A percentile compares a stretch with the other conserved stretches of the same genome.
Conservation (phyloP, 78 protist species). For the Neovahlkampfia damariscottae region DNA sequence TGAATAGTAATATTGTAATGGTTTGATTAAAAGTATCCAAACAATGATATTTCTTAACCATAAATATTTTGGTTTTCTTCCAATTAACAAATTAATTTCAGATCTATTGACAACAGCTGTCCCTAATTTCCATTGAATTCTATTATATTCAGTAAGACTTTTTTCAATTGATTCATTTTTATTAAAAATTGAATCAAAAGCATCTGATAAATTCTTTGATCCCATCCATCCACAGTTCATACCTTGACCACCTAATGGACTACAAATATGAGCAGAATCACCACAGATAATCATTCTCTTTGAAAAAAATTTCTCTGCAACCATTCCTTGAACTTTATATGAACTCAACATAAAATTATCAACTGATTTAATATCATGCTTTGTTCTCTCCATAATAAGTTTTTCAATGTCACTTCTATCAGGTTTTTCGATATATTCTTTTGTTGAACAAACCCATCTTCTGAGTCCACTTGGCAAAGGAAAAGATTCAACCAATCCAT, state of each 20-base stretch:
- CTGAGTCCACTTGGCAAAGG: background rate
- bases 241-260: constrained; percentile 3
- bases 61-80: background rate
- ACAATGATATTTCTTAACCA: background rate
- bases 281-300: background rate
- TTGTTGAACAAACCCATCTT: background rate
- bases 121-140: background rate
- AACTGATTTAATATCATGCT: background rate
- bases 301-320: background rate
- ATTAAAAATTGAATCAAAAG: background rate
- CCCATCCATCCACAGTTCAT: background rate
- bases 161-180: background rate
- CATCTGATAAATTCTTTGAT: background rate
- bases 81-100: background rate
- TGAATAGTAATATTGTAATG: background rate
- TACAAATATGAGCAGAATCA: background rate
- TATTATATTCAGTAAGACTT: background rate
- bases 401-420: background rate
- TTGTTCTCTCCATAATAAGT: background rate
- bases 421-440: background rate
- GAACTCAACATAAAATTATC: background rate
- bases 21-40: background rate
- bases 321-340: background rate
- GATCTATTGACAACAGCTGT: background rate
- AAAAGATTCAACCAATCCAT: background rate